Evolutionary conservation across 2,329 filamentous ascomycete species (phyloP), one percentile per base, ranked within the genome.

Genomic region (Boeremia lycopersici): DNA sequence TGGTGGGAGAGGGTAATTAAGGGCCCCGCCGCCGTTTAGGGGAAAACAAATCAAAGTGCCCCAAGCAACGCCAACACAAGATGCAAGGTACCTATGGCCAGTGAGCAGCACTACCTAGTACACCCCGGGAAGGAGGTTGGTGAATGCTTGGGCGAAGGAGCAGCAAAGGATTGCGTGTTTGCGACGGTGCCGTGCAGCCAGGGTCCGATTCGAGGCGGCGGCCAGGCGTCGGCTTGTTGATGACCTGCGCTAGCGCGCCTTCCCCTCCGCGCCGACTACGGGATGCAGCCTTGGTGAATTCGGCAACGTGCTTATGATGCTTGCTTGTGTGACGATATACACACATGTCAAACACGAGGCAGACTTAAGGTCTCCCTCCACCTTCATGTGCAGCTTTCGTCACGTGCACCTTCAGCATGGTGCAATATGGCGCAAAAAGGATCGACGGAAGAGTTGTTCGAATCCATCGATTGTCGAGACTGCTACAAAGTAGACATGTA

Each of bases 21-120:
- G 58, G 63, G 63, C 71, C 71, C 70, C 67, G 65, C 69, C 56
- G 64, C 59, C 52, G 61, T 52, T 68, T 61, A 66, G 67, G 67
- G 69, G 67, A 66, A 66, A 66, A 61, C 57, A 62, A 63, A 57
- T 62, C 59, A 63, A 53, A 56, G 53, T 48, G 47, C 44, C 43
- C 53, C 48, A 51, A 48, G 43, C 53, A 56, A 56, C 48, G 35
- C 38, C 48, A 33, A 46, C 23, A 28, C 33, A 48, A 42, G 48
- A 36, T 45, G 33, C 38, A 48, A 38, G 48, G 42, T 50, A n/a
- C 29, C 35, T 47, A 35, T 30, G 25, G 29, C 47, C 39, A 28
- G 35, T 15, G 8, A 40, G 30, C 34, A 55, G 46, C 46, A 36
- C 46, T 29, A 35, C 12, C 46, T 42, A 17, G 41, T 43, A 42